Evolutionary conservation across 148 eudicot genomes (phyloP).

Genomic region (Amaranthus hypochondriacus): DNA sequence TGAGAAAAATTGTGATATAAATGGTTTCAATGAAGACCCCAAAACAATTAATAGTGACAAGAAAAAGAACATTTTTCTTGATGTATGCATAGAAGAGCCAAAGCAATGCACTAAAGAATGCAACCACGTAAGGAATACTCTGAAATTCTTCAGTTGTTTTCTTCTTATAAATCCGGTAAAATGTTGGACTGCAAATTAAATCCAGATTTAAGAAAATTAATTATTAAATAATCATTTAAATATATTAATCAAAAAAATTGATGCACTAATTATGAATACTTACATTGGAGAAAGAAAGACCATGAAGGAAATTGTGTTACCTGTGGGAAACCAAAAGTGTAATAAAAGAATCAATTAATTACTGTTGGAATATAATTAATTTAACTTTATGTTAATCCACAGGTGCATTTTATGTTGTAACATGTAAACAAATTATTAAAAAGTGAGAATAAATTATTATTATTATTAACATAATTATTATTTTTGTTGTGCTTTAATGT

Average conservation of each 20-base stretch:
- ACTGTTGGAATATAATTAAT: background rate
- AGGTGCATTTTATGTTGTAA: slow-evolving; percentile 27
- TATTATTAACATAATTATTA: background rate
- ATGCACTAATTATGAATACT: slow-evolving; percentile 17
- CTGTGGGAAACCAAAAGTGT: slow-evolving; percentile 29
- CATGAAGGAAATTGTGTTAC: slow-evolving; percentile 76
- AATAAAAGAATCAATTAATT: slow-evolving; percentile 15
- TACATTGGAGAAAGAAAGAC: slow-evolving; percentile 91
- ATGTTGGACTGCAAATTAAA: slow-evolving; percentile 48
- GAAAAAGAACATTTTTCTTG: slow-evolving; percentile 39
- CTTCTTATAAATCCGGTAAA: slow-evolving; percentile 46
- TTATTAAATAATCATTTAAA: background rate
- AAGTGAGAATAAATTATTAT: slow-evolving; percentile 15
- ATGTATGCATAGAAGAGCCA: slow-evolving; percentile 55
- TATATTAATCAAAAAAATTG: no score
- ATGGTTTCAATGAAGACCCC: slow-evolving; percentile 53
- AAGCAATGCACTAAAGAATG: slow-evolving; percentile 46
- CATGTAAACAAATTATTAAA: slow-evolving; percentile 27
- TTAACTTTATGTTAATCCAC: background rate
- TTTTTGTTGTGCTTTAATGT: no score
- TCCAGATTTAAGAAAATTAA: background rate
- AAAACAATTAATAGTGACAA: slow-evolving; percentile 57
- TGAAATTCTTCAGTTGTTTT: slow-evolving; percentile 63
- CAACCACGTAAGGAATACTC: slow-evolving; percentile 57
- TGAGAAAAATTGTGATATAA: slow-evolving; percentile 44